Evolutionary conservation across 768 basidiomycete genomes (phyloP).

Genomic region (Exidia glandulosa): DNA sequence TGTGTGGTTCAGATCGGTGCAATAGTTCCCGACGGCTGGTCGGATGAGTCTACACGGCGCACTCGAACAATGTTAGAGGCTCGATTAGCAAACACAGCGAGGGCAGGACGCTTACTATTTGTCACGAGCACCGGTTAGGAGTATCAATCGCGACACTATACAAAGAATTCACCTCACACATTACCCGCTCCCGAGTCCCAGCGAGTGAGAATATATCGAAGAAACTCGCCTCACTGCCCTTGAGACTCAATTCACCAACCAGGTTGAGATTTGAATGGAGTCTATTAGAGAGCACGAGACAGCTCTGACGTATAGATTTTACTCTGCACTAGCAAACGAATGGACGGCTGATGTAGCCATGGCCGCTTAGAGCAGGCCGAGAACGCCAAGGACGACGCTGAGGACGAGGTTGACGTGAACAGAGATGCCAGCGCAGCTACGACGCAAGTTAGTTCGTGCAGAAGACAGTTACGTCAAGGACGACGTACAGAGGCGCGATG

Average conservation of each 20-base stretch:
- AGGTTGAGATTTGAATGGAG: too few relatives aligned
- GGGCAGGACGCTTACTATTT: not conserved
- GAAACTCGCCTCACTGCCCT: too few relatives aligned
- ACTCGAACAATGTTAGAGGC: not conserved
- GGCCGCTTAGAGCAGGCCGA: not conserved
- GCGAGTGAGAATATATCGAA: too few relatives aligned
- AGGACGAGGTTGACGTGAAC: not conserved
- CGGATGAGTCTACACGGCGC: not conserved
- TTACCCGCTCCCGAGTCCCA: too few relatives aligned
- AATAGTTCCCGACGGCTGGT: not conserved
- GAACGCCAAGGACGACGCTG: not conserved
- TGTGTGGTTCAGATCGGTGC: not conserved
- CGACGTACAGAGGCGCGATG: not conserved
- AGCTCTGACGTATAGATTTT: too few relatives aligned
- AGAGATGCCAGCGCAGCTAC: not conserved
- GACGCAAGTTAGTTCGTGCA: not conserved
- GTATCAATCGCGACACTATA: too few relatives aligned
- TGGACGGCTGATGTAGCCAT: not conserved
- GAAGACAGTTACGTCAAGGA: not conserved
- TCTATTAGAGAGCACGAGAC: too few relatives aligned
- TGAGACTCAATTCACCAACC: too few relatives aligned
- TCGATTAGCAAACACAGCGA: not conserved
- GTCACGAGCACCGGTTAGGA: too few relatives aligned
- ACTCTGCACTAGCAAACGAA: too few relatives aligned
- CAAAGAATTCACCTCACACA: too few relatives aligned